A percentile compares a stretch with the other conserved stretches of the same genome.
Conservation (phyloP, 441 rosid species). For the Gossypium lobatum region DNA sequence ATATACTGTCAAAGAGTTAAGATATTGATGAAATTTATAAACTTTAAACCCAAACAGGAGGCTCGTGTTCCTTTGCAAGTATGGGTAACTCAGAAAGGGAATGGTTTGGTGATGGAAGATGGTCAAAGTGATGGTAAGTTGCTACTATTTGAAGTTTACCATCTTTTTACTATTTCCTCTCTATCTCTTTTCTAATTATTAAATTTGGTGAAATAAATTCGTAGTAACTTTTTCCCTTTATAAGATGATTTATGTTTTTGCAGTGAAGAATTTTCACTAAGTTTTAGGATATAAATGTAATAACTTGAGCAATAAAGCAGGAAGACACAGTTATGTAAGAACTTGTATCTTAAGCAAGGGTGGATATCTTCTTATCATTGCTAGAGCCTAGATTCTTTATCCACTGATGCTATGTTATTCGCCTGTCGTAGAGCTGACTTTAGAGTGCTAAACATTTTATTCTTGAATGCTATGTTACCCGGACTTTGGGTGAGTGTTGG, state of each 20-base stretch:
- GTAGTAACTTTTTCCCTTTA: not conserved
- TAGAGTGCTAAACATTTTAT: not conserved
- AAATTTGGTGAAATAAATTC: not conserved
- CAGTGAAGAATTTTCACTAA: conserved; percentile 1
- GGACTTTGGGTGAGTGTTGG: not conserved
- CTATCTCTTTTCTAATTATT: not conserved
- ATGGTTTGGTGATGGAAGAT: conserved; percentile 70
- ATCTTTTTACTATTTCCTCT: not conserved
- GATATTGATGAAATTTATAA: not conserved
- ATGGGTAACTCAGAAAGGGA: conserved; percentile 78
- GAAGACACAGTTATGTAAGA: not conserved
- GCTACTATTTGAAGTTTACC: conserved; percentile 1
- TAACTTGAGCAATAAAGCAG: not conserved
- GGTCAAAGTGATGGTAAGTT: conserved; percentile 64
- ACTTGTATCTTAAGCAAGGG: not conserved
- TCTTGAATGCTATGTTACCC: not conserved
- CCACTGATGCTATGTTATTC: not conserved
- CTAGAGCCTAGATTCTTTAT: not conserved
- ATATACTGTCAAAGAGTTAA: not conserved
- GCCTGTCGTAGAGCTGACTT: not conserved
- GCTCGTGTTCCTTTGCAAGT: conserved; percentile 78
- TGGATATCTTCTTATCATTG: not conserved
- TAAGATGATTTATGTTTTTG: not conserved
- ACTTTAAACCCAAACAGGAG: conserved; percentile 47
- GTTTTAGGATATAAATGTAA: not conserved